phyloP scores from a whole-genome alignment of 2,329 filamentous ascomycete genomes.

The Furcasterigmium sp. region DNA sequence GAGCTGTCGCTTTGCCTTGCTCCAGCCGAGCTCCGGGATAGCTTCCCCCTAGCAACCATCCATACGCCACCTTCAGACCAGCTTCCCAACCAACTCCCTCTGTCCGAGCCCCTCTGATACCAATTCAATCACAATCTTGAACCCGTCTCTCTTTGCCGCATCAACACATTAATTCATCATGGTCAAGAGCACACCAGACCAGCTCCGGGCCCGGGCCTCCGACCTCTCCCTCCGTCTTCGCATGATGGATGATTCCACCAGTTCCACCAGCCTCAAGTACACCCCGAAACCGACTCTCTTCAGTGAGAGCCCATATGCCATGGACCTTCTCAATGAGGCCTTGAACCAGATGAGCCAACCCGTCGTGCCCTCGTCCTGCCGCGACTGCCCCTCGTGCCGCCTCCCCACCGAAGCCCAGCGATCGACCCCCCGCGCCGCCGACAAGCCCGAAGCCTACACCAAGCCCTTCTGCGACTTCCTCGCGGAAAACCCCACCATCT shows the following conservation, averaged over 20 bases:
- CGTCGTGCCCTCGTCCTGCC: conserved; percentile 15
- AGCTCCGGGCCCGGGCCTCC: conserved; percentile 36
- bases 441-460: conserved; percentile 62
- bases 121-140: not conserved
- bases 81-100: too few species aligned
- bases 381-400: conserved; percentile 7
- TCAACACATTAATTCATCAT: conserved; percentile 20
- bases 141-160: not conserved
- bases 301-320: conserved; percentile 29
- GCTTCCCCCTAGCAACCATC: not conserved
- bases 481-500: conserved; percentile 85
- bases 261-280: conserved; percentile 16
- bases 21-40: not conserved
- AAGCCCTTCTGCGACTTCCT: conserved; percentile 85
- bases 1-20: too few species aligned
- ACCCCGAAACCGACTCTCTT: conserved; percentile 38
- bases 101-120: too few species aligned
- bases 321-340: conserved; percentile 23
- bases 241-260: conserved; percentile 22
- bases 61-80: not conserved
- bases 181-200: conserved; percentile 39
- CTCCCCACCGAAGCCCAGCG: conserved; percentile 28
- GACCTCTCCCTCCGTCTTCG: conserved; percentile 38
- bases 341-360: too few species aligned
- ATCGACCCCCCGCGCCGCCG: conserved; percentile 23